phyloP scores from a whole-genome alignment of 805 yeast species.

The Schwanniomyces occidentalis region DNA sequence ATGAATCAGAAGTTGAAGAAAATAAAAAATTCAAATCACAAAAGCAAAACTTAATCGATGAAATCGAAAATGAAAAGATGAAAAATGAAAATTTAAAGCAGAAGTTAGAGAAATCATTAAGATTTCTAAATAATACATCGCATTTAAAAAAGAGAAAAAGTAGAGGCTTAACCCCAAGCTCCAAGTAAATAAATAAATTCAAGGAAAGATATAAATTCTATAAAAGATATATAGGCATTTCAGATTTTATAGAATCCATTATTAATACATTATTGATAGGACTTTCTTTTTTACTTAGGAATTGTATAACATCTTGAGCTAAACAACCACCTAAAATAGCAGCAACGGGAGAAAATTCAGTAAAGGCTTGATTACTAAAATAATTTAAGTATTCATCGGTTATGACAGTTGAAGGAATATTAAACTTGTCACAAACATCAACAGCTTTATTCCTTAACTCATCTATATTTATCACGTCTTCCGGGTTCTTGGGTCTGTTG shows the following conservation, averaged over 20 bases:
- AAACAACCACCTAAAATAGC: constrained; percentile 88
- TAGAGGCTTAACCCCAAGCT: constrained; percentile 36
- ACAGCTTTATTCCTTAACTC: constrained; percentile 28
- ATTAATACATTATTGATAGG: constrained; percentile 82
- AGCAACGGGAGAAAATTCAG: constrained; percentile 80
- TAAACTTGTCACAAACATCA: constrained; percentile 30
- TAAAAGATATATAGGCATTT: constrained; percentile 73
- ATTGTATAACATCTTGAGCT: constrained; percentile 88
- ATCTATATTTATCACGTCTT: constrained; percentile 22
- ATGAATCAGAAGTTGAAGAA: constrained; percentile 22
- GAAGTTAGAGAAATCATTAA: constrained; percentile 33
- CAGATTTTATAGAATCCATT: constrained; percentile 68
- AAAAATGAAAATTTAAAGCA: constrained; percentile 23
- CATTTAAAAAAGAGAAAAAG: constrained; percentile 44
- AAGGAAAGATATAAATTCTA: constrained; percentile 15
- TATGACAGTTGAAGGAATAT: constrained; percentile 45
- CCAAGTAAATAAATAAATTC: constrained; percentile 7
- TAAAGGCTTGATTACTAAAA: constrained; percentile 48
- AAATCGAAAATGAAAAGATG: constrained; percentile 23
- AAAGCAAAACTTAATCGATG: constrained; percentile 17
- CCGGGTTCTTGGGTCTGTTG: constrained; percentile 22
- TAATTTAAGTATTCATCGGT: constrained; percentile 42
- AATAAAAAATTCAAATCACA: constrained; percentile 19
- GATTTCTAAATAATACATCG: constrained; percentile 38
- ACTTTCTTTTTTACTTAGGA: constrained; percentile 67